Percentiles rank a stretch among this genome's conserved stretches.
These are phyloP conservation scores for Trichoderma asperellum DNA, from an alignment of 2,329 filamentous ascomycete species.

Conservation along the genomic window DNA sequence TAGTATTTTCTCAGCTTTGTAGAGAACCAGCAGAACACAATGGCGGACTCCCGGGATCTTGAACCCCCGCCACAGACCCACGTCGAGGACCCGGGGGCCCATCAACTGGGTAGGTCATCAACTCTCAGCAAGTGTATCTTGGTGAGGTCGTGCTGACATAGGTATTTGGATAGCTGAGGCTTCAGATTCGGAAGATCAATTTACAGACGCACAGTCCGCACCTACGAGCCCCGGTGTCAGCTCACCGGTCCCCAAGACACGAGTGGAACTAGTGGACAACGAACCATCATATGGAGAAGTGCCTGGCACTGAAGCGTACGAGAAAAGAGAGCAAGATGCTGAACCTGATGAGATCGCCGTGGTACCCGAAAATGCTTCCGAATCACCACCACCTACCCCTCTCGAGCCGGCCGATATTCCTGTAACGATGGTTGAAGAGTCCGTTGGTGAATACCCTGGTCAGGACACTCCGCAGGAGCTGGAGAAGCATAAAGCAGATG, in stretches of 20 bases:
- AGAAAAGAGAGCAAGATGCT: conserved; percentile 60
- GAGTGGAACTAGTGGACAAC: conserved; percentile 62
- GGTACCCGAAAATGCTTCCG: conserved; percentile 39
- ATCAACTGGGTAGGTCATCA: conserved; percentile 55
- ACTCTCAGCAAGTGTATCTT: background rate
- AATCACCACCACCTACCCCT: conserved; percentile 33
- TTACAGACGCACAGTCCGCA: conserved; percentile 66
- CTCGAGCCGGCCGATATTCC: conserved; percentile 43
- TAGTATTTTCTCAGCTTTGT: background rate
- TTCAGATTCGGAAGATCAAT: conserved; percentile 71
- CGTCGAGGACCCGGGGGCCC: conserved; percentile 60
- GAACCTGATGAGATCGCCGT: conserved; percentile 64
- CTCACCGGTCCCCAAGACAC: conserved; percentile 61
- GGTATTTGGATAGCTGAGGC: conserved; percentile 45
- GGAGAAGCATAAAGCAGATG: conserved; percentile 54
- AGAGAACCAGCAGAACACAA: conserved; percentile 30
- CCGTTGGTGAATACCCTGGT: conserved; percentile 47
- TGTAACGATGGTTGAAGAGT: conserved; percentile 59
- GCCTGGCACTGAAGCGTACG: conserved; percentile 62
- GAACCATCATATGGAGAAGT: conserved; percentile 60
- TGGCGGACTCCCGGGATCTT: conserved; percentile 40
- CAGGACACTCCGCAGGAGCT: conserved; percentile 51
- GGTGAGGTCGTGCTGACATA: conserved; percentile 34
- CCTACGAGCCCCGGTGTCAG: conserved; percentile 47
- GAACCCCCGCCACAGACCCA: conserved; percentile 41